Base-by-base conservation (phyloP, 176 grass and related monocot genomes). In the Cenchrus purpureus region DNA sequence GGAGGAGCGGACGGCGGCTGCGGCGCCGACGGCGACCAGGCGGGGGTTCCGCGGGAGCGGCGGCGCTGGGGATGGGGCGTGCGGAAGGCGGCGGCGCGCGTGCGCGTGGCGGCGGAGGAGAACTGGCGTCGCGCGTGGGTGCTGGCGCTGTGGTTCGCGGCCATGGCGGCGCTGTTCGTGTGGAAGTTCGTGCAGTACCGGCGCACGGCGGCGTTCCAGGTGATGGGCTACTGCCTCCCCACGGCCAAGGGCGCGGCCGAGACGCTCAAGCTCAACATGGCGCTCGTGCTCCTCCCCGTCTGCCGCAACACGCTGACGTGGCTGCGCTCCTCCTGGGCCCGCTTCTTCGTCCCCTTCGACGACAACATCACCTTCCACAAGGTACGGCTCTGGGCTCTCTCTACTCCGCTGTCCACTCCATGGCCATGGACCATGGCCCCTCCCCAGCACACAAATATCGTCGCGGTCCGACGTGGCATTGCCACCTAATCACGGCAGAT, bases 311-410 rank as follows among this genome's bases (percentile, higher is more conserved):
- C 97, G 15, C 94, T 99, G n/a, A 99, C 97, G 1, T 99, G 97
- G 91, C 91, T 99, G 12, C 91, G 97, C 7, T 99, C 97, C n/a
- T 94, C 97, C 4, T 92, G 97, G 78, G 94, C 90, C 56, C 88
- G 97, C 2, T 94, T 87, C 90, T 94, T 96, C 88, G 93, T 99
- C 53, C 97, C 97, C 22, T 99, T 99, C 91, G 90, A 99, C 88
- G 97, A 99, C 83, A 99, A 84, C 78, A 99, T 99, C 90, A 94
- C 93, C 75, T 99, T 99, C 88, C 97, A 99, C 86, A 99, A 99
- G 97, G 97, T 99, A 90, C 67, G 46, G 25, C 25, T 25, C 25
- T 25, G 25, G 37, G 1, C 49, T 1, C 6, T 2, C 6, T 16
- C 8, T 8, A 1, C 20, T 25, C 3, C 25, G 25, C 25, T 25